phyloP scores from a whole-genome alignment of 164 flowering plant species.

The grape (Vitis vinifera) region DNA sequence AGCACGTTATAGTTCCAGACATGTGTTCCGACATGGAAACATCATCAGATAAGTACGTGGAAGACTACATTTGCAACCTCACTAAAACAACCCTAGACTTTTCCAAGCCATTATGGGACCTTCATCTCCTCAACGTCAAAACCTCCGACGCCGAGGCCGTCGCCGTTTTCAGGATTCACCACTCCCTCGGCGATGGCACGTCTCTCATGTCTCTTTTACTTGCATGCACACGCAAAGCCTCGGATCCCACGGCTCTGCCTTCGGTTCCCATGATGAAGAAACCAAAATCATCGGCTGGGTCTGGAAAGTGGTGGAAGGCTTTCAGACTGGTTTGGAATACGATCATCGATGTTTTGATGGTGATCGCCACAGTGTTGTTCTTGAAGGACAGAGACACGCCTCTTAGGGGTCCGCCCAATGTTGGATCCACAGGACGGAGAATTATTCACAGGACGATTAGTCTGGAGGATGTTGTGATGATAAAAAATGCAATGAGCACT shows the following conservation, averaged over 20 bases:
- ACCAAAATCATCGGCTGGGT: too few relatives aligned
- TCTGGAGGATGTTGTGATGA: slow-evolving; percentile 56
- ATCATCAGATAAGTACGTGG: slow-evolving; percentile 45
- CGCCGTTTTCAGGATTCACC: slow-evolving; percentile 54
- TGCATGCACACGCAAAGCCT: slow-evolving; percentile 45
- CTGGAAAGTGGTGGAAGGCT: background rate
- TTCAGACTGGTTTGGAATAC: slow-evolving; percentile 39
- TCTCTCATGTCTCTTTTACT: slow-evolving; percentile 62
- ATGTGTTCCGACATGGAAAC: slow-evolving; percentile 24
- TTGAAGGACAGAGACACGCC: slow-evolving; percentile 51
- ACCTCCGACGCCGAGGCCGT: slow-evolving; percentile 46
- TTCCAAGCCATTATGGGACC: slow-evolving; percentile 68
- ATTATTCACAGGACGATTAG: slow-evolving; percentile 46
- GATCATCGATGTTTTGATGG: slow-evolving; percentile 34
- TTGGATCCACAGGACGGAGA: slow-evolving; percentile 23
- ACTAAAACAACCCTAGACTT: slow-evolving; percentile 37
- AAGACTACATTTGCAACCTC: slow-evolving; percentile 44
- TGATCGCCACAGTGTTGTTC: slow-evolving; percentile 32
- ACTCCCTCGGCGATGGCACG: slow-evolving; percentile 72
- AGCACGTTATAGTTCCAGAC: slow-evolving; percentile 46
- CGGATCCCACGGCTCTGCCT: slow-evolving; percentile 49
- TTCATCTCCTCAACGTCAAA: slow-evolving; percentile 56
- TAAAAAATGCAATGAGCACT: slow-evolving; percentile 42
- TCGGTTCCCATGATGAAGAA: slow-evolving; percentile 38
- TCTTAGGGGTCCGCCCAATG: slow-evolving; percentile 32